phyloP scores from a whole-genome alignment of 305 asterid species.

The Caryopteris hybrid region DNA sequence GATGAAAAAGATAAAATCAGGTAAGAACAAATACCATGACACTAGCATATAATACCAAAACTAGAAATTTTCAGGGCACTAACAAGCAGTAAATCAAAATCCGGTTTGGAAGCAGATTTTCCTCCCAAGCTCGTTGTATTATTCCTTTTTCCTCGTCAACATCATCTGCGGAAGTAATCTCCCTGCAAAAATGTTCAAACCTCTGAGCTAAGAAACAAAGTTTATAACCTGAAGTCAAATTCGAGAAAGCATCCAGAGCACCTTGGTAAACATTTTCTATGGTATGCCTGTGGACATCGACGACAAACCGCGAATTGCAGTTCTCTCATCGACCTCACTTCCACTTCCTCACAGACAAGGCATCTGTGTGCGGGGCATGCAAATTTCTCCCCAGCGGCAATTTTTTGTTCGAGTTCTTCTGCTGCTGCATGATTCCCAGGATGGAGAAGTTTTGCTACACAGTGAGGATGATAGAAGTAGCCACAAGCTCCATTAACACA shows the following conservation, averaged over 20 bases:
- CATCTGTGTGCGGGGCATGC: constrained; percentile 77
- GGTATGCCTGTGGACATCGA: constrained; percentile 91
- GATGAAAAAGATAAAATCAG: constrained; percentile 21
- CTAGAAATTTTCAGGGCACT: constrained; percentile 24
- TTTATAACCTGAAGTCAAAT: constrained; percentile 1
- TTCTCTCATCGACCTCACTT: constrained; percentile 42
- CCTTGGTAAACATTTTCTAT: constrained; percentile 92
- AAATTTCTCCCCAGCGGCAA: constrained; percentile 65
- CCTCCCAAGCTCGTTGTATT: constrained; percentile 89
- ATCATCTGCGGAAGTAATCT: constrained; percentile 45
- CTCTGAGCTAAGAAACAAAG: constrained; percentile 5
- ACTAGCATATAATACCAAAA: constrained; percentile 16
- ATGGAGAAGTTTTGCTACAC: constrained; percentile 67
- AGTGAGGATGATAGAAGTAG: constrained; percentile 64
- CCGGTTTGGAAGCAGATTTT: constrained; percentile 61
- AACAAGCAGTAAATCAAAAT: constrained; percentile 83
- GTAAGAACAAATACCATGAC: constrained; percentile 8
- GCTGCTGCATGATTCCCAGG: constrained; percentile 45
- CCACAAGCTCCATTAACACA: constrained; percentile 85
- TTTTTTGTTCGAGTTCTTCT: constrained; percentile 37
- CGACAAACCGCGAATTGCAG: constrained; percentile 89
- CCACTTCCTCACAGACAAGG: constrained; percentile 59
- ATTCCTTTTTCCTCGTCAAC: constrained; percentile 24
- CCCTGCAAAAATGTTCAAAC: constrained; percentile 35
- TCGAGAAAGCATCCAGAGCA: constrained; percentile 22